Evolutionary conservation across 2,329 filamentous ascomycete genomes (phyloP), one percentile per base, ranked within the genome.

Genomic region (Fonsecaea erecta): DNA sequence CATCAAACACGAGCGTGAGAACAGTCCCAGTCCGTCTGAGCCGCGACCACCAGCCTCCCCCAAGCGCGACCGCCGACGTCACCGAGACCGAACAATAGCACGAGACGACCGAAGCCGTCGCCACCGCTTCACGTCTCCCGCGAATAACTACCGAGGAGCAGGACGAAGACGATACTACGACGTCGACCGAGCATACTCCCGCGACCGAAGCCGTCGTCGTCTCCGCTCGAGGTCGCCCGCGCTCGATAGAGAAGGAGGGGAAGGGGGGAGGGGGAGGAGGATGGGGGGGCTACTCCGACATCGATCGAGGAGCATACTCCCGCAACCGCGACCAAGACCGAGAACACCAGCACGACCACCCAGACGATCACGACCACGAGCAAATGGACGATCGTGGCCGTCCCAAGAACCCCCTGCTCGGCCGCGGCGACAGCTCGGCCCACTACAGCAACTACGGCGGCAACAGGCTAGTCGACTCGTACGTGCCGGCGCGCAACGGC

Each of bases 371-470:
- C n/a, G 40, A 46, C 3, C 40, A 11, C n/a, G 40, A 46, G 18
- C 18, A n/a, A n/a, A n/a, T 30, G 3, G 8, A 30, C 28, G n/a
- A 12, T 8, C 18, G 46, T 16, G 48, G 46, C 34, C 28, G 16
- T 46, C 28, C 18, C 8, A 28, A n/a, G 16, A 14, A 52, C 9
- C 43, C 43, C 8, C 12, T 11, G 18, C 3, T 24, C 2, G 21
- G 9, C 18, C n/a, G 24, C 3, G 14, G 14, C 34, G 4, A 68
- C 51, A 64, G 63, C 53, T 60, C 60, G 12, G 55, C 63, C n/a
- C 65, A 60, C 30, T 70, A 60, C 55, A 63, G 68, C 55, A 63
- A 65, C 37, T 70, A 70, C 24, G 26, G n/a, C 43, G 26, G 16
- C 35, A 9, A 48, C 43, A 28, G 64, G 28, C 9, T 35, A 18